Conservation (phyloP, 2,329 filamentous ascomycete genomes). For the Penicillium sp. region DNA sequence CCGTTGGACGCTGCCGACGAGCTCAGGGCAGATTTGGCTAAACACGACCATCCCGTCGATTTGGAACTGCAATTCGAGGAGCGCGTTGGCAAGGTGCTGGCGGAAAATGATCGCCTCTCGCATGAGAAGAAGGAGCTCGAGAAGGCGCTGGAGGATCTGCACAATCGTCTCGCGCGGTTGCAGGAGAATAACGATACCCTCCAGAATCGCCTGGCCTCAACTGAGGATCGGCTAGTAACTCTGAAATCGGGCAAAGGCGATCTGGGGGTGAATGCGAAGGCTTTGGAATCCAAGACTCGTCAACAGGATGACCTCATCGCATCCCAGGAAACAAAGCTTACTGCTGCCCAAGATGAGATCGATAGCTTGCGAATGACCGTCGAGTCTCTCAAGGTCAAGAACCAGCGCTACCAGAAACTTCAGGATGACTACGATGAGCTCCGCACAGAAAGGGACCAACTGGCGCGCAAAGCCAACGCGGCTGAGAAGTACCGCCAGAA, state of each 20-base stretch:
- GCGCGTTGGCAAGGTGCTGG: slow-evolving; percentile 44
- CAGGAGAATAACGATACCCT: slow-evolving; percentile 47
- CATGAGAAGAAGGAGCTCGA: slow-evolving; percentile 48
- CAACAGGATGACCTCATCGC: slow-evolving; percentile 67
- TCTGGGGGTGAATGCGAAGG: slow-evolving; percentile 43
- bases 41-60: slow-evolving; percentile 37
- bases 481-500: slow-evolving; percentile 48
- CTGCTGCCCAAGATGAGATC: slow-evolving; percentile 46
- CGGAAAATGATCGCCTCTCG: slow-evolving; percentile 54
- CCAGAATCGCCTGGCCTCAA: slow-evolving; percentile 42
- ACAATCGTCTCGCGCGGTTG: slow-evolving; percentile 54
- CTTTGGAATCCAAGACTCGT: slow-evolving; percentile 47
- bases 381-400: slow-evolving; percentile 43
- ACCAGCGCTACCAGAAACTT: slow-evolving; percentile 42
- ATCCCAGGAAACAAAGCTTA: slow-evolving; percentile 60
- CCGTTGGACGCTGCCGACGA: slow-evolving; percentile 35
- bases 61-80: slow-evolving; percentile 46
- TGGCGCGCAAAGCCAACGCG: slow-evolving; percentile 45
- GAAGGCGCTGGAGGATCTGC: slow-evolving; percentile 48
- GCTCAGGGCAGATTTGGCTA: slow-evolving; percentile 31
- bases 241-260: slow-evolving; percentile 46
- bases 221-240: slow-evolving; percentile 49
- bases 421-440: slow-evolving; percentile 48
- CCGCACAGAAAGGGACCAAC: slow-evolving; percentile 44
- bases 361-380: slow-evolving; percentile 42